Conservation (phyloP, 176 grass and related monocot species). For the Saccharum spontaneum region DNA sequence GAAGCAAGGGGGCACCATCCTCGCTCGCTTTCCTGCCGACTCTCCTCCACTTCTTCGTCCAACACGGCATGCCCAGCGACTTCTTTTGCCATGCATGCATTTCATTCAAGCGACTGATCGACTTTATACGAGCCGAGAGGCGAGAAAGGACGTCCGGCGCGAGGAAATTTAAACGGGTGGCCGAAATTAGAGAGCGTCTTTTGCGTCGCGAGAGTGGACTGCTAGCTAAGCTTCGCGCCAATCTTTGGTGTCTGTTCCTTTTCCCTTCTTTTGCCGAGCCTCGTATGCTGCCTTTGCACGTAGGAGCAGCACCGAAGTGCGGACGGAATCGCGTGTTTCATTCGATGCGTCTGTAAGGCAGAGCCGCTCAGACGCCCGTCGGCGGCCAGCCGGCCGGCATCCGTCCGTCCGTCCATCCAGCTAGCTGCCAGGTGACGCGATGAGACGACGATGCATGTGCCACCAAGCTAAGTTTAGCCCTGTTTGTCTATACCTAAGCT, state of each 20-base stretch:
- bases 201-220: neutral
- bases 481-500: neutral
- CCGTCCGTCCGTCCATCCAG: neutral
- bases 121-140: neutral
- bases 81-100: neutral
- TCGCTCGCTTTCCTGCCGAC: slow-evolving; percentile 8
- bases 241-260: neutral
- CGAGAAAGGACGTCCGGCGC: neutral
- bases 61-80: slow-evolving; percentile 2
- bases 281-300: neutral
- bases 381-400: neutral
- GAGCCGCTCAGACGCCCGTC: neutral
- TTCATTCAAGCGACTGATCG: neutral
- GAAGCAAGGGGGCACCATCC: neutral
- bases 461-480: neutral
- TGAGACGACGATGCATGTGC: neutral
- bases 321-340: slow-evolving; percentile 11
- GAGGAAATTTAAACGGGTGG: neutral
- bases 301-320: neutral
- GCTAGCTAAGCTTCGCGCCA: neutral
- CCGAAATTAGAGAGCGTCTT: neutral
- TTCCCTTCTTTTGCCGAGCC: neutral
- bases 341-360: neutral
- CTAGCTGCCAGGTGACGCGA: neutral
- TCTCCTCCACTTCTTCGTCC: neutral